Conservation (phyloP, 768 basidiomycete species). For the Flagelloscypha sp. region DNA sequence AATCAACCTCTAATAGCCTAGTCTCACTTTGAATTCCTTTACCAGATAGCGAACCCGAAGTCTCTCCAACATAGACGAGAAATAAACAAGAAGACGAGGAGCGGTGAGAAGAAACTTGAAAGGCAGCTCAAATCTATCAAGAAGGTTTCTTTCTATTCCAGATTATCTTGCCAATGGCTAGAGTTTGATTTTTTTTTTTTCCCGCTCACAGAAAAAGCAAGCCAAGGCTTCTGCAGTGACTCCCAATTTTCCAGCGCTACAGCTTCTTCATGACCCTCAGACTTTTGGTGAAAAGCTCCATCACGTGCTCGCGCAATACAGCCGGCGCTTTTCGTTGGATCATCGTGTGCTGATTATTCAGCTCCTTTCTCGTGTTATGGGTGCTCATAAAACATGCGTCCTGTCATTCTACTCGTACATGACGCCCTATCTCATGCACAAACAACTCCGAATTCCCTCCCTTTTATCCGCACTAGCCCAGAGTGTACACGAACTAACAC, state of each 20-base stretch:
- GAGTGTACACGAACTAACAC: constrained; percentile 90
- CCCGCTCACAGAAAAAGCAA: constrained; percentile 24
- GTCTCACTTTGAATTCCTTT: not conserved
- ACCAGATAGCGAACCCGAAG: constrained; percentile 61
- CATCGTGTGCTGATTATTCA: constrained; percentile 98
- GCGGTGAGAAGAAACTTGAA: constrained; percentile 72
- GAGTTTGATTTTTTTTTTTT: constrained; percentile 1
- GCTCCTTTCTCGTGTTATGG: constrained; percentile 89
- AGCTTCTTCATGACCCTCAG: constrained; percentile 91
- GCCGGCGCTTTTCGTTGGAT: constrained; percentile 92
- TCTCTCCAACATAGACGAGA: constrained; percentile 79
- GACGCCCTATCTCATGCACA: constrained; percentile 85
- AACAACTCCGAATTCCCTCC: constrained; percentile 85
- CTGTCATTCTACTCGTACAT: constrained; percentile 95
- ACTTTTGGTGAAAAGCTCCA: constrained; percentile 92
- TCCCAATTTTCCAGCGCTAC: constrained; percentile 85
- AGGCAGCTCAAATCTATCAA: constrained; percentile 68
- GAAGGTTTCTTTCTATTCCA: constrained; percentile 44
- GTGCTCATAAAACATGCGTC: constrained; percentile 85
- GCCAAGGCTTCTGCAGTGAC: constrained; percentile 14
- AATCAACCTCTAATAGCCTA: constrained; percentile 1
- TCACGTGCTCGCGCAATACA: constrained; percentile 71
- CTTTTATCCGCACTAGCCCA: constrained; percentile 93
- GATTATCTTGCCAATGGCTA: not conserved
- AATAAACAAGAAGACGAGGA: constrained; percentile 88